Conservation (phyloP, 2,329 filamentous ascomycete species). For the Cladorrhinum sp. region DNA sequence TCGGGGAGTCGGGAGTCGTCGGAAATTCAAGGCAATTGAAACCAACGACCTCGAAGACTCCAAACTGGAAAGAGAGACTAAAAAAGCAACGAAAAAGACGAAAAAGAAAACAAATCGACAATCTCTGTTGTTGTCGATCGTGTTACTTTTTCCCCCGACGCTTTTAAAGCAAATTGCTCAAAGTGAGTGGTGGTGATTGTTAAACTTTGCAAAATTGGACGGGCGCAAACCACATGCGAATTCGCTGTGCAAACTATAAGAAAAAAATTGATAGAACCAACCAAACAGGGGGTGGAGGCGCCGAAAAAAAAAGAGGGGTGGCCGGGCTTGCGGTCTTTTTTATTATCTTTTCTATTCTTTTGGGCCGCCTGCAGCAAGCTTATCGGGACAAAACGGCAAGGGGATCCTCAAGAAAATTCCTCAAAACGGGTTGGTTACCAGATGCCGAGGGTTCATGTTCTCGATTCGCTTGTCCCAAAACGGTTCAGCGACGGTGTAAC, state of each 20-base stretch:
- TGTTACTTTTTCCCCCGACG: not conserved
- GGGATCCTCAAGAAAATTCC: not conserved
- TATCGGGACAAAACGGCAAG: not conserved
- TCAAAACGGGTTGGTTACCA: not conserved
- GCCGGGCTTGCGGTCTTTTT: not conserved
- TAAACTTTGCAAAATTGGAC: not conserved
- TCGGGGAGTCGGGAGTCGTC: not conserved
- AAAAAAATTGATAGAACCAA: not conserved
- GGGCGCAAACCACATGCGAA: not conserved
- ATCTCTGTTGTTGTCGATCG: not conserved
- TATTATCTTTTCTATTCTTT: not conserved
- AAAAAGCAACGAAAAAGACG: not conserved
- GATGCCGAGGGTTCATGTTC: not conserved
- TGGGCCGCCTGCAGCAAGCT: not conserved
- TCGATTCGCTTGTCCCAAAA: not conserved
- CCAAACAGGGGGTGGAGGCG: not conserved
- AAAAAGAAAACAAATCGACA: slow-evolving; percentile 15
- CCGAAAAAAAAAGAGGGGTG: not conserved
- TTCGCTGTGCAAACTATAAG: not conserved
- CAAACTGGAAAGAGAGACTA: not conserved
- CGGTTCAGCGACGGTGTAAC: not conserved
- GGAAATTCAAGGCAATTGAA: not conserved
- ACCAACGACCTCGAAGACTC: not conserved
- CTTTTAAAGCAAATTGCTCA: not conserved
- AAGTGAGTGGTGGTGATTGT: not conserved